Evolutionary conservation across 148 eudicot species (phyloP), one percentile per base, ranked within the genome.

Genomic region (Vaccinium vitisidaea): DNA sequence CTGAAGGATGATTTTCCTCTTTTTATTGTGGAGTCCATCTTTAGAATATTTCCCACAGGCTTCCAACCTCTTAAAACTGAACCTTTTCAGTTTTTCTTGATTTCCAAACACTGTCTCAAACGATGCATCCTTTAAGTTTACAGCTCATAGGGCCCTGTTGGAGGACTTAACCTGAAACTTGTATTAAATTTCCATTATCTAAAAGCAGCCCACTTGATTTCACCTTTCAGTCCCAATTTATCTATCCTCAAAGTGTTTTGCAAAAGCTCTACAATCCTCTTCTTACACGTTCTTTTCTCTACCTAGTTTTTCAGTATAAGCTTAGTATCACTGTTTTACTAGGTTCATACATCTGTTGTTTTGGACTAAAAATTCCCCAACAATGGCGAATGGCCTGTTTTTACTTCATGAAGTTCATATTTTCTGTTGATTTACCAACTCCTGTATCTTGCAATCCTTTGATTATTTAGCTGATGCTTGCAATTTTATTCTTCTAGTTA

Each of bases 381-480:
- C 53, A 61, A 0, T 39, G 15, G 25, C 23, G 61, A 80, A 43
- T 27, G 12, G 56, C 58, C 19, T 71, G 53, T 52, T 80, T 80
- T 48, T 2, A 79, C 32, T 71, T 23, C 65, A 11, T 16, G 52
- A 63, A 79, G 50, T 67, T 30, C 63, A 52, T 65, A 39, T 39
- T 0, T 58, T 59, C 83, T 53, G 43, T 69, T 30, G 5, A 46
- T 52, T 84, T 25, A 36, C 61, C 25, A 58, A 61, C 80, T 14
- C 8, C 18, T 16, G 1, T 16, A 65, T 19, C 61, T 53, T 55
- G 80, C 43, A 25, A 59, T 56, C 10, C 36, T n/a, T 19, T 15
- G 32, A 81, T 56, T 25, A 75, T 23, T 75, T n/a, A 32, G 56
- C 25, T 79, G 32, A 54, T 69, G 76, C 63, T 69, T 84, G 76